Percentiles rank a stretch among this genome's conserved stretches.
phyloP scores from a whole-genome alignment of 176 grass and related monocot genomes.

The Oryza brachyantha region DNA sequence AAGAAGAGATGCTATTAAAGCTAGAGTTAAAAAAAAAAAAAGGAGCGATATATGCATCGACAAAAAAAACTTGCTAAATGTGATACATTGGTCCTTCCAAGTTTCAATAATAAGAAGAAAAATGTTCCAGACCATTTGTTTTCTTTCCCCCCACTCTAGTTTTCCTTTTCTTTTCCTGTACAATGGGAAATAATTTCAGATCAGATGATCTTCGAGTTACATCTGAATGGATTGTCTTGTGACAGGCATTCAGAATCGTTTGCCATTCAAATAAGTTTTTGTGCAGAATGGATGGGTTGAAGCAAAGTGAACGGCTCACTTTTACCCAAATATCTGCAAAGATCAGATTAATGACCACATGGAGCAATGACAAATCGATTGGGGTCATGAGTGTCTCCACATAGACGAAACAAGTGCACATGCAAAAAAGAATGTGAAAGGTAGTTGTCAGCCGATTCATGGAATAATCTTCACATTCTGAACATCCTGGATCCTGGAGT shows the following conservation, averaged over 20 bases:
- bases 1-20: neutral
- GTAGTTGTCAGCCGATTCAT: conserved; percentile 36
- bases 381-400: conserved; percentile 17
- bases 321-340: conserved; percentile 27
- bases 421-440: conserved; percentile 30
- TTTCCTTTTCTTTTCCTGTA: conserved; percentile 35
- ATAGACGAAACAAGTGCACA: conserved; percentile 20
- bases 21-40: no score
- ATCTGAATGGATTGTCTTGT: conserved; percentile 18
- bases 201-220: conserved; percentile 20
- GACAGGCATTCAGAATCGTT: conserved; percentile 12
- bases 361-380: conserved; percentile 6
- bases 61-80: conserved; percentile 13
- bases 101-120: neutral
- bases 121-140: neutral
- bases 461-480: conserved; percentile 34
- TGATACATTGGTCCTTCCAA: neutral
- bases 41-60: neutral
- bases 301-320: conserved; percentile 17
- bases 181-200: conserved; percentile 40
- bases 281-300: conserved; percentile 1
- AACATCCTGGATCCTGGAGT: conserved; percentile 37
- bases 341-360: conserved; percentile 14
- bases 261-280: conserved; percentile 17
- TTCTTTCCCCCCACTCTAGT: neutral